Percentiles rank a stretch among this genome's conserved stretches.
These are phyloP conservation scores for Podospora comata DNA, from an alignment of 495 filamentous ascomycete species.

Conservation along the genomic window DNA sequence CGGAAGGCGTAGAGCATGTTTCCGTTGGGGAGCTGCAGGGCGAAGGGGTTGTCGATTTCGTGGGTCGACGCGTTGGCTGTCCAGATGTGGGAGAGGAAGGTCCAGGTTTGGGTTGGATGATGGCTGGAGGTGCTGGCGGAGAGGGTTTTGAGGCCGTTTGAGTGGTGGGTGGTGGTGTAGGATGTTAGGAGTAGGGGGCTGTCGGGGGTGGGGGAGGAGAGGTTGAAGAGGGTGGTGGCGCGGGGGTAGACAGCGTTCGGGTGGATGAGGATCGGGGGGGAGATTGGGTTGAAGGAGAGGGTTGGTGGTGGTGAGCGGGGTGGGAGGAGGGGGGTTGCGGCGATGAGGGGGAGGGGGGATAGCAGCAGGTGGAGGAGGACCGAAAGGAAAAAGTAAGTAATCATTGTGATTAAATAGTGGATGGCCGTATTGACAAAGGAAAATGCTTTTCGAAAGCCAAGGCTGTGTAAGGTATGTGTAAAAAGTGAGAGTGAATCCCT, in stretches of 20 bases:
- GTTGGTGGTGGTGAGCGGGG: slow-evolving; percentile 9
- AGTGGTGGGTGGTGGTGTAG: not conserved
- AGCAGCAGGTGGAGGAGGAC: not conserved
- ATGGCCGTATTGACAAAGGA: not conserved
- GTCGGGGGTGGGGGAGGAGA: not conserved
- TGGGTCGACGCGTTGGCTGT: slow-evolving; percentile 32
- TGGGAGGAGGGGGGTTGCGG: not conserved
- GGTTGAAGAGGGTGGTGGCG: slow-evolving; percentile 10
- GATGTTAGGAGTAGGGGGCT: not conserved
- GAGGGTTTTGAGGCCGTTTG: not conserved
- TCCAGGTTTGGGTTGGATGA: slow-evolving; percentile 43
- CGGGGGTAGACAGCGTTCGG: slow-evolving; percentile 22
- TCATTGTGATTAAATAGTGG: not conserved
- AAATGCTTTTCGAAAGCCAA: not conserved
- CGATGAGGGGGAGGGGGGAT: not conserved
- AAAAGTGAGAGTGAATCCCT: not conserved
- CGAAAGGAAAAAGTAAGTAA: not conserved
- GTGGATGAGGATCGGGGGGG: not conserved
- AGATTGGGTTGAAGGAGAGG: not conserved
- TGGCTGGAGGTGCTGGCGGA: slow-evolving; percentile 20
- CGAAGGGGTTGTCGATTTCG: slow-evolving; percentile 60
- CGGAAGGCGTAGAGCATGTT: slow-evolving; percentile 57
- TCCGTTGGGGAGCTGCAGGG: slow-evolving; percentile 50
- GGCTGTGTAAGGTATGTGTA: not conserved
- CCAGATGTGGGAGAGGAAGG: slow-evolving; percentile 33